Conservation (phyloP, 2,329 filamentous ascomycete genomes). For the Thelonectria olida region DNA sequence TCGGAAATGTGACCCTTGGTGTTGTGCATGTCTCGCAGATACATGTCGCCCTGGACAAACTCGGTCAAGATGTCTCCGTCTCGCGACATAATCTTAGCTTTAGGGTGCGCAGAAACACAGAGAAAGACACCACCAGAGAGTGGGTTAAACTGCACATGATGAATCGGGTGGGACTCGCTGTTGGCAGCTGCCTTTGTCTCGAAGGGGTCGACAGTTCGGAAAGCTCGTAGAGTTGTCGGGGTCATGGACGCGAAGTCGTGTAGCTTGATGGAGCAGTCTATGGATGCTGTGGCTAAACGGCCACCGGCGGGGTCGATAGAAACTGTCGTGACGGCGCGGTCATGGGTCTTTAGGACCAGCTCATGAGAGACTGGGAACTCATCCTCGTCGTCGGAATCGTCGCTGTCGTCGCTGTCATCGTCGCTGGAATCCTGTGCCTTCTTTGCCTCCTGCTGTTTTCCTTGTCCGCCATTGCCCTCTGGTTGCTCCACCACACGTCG, state of each 20-base stretch:
- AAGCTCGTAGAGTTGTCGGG: constrained; percentile 90
- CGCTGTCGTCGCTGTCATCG: constrained; percentile 58
- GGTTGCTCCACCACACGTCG: constrained; percentile 61
- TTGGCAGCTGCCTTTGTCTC: constrained; percentile 74
- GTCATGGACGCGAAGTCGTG: constrained; percentile 98
- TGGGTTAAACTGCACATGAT: constrained; percentile 88
- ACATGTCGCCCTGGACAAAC: constrained; percentile 98
- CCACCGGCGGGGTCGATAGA: constrained; percentile 87
- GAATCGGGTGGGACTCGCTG: constrained; percentile 85
- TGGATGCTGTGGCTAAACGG: constrained; percentile 87
- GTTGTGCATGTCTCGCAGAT: constrained; percentile 94
- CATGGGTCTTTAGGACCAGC: constrained; percentile 90
- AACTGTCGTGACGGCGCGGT: constrained; percentile 83
- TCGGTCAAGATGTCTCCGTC: constrained; percentile 88
- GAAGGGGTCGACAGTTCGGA: constrained; percentile 90
- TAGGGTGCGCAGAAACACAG: constrained; percentile 87
- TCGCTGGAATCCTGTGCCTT: constrained; percentile 56
- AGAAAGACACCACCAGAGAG: constrained; percentile 82
- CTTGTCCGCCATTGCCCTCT: constrained; percentile 23
- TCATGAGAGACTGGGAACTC: constrained; percentile 95
- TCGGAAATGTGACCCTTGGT: constrained; percentile 97
- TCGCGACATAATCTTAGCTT: constrained; percentile 87
- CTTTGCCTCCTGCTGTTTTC: constrained; percentile 26
- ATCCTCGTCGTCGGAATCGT: constrained; percentile 76
- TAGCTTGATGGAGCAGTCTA: constrained; percentile 89